Conservation (phyloP, 176 grass and related monocot species). For the Metroxylon sagu region DNA sequence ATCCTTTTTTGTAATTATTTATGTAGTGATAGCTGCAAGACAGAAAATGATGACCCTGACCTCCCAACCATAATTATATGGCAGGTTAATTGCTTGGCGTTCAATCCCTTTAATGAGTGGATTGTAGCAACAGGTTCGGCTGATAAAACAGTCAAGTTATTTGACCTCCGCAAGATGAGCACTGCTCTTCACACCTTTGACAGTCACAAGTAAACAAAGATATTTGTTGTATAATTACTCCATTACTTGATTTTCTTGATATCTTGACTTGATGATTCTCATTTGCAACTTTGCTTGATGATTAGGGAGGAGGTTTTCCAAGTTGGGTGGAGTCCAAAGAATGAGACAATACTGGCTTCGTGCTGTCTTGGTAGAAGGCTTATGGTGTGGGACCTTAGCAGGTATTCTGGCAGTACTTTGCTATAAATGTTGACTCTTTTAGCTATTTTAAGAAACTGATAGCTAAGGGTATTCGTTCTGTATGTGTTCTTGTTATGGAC, state of each 20-base stretch:
- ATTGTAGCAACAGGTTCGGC: constrained; percentile 95
- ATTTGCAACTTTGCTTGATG: constrained; percentile 2
- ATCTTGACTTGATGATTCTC: background rate
- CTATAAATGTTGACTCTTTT: too few relatives aligned
- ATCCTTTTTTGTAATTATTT: too few relatives aligned
- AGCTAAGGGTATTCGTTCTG: too few relatives aligned
- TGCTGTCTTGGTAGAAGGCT: constrained; percentile 90
- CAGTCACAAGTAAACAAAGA: constrained; percentile 62
- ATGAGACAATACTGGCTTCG: constrained; percentile 95
- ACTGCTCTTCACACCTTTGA: constrained; percentile 76
- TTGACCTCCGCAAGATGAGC: constrained; percentile 86
- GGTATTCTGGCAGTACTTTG: constrained; percentile 21
- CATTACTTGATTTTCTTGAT: too few relatives aligned
- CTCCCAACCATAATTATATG: background rate
- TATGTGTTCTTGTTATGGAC: too few relatives aligned
- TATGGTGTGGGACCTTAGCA: constrained; percentile 99
- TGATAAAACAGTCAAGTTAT: constrained; percentile 96
- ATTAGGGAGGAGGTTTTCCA: constrained; percentile 92
- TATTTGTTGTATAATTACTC: constrained; percentile 2
- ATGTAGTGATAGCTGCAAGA: background rate
- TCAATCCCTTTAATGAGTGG: constrained; percentile 99
- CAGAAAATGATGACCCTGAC: constrained; percentile 4
- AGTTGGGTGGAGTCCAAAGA: constrained; percentile 99
- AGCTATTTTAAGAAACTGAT: too few relatives aligned
- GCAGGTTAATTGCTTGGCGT: constrained; percentile 91